Evolutionary conservation across 768 basidiomycete species (phyloP).

Genomic region (Tylopilus rubrobrunneus): DNA sequence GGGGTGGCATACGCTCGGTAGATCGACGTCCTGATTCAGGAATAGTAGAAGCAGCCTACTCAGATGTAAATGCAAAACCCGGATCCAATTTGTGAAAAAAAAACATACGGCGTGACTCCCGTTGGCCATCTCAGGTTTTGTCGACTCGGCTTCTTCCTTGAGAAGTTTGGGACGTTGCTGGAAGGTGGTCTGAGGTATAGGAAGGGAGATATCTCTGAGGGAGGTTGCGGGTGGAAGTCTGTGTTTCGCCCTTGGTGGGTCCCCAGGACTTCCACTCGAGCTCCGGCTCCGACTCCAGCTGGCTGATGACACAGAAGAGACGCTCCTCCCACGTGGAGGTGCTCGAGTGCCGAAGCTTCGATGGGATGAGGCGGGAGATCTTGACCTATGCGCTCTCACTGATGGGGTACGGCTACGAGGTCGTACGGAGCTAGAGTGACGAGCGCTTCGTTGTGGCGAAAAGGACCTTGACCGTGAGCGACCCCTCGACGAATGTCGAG

Average conservation of each 20-base stretch:
- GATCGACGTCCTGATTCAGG: conserved; percentile 22
- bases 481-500: conserved; percentile 58
- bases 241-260: conserved; percentile 54
- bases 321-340: conserved; percentile 40
- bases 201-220: conserved; percentile 32
- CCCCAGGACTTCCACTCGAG: conserved; percentile 50
- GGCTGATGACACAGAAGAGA: conserved; percentile 52
- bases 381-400: conserved; percentile 36
- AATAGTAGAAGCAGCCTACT: conserved; percentile 20
- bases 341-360: conserved; percentile 36
- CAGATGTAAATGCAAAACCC: conserved; percentile 9
- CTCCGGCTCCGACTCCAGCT: conserved; percentile 54
- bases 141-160: conserved; percentile 21
- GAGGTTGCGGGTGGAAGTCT: conserved; percentile 53
- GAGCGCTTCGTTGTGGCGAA: conserved; percentile 56
- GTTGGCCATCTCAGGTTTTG: conserved; percentile 39
- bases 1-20: conserved; percentile 34
- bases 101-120: conserved; percentile 34
- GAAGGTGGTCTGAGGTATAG: conserved; percentile 29
- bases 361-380: conserved; percentile 43
- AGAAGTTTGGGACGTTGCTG: conserved; percentile 20
- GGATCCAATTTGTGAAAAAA: neutral
- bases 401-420: conserved; percentile 48
- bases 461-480: conserved; percentile 60
- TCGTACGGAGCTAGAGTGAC: conserved; percentile 46